Base-by-base conservation (phyloP, 23 red algal genomes). In the Gracilaria domingensis region DNA sequence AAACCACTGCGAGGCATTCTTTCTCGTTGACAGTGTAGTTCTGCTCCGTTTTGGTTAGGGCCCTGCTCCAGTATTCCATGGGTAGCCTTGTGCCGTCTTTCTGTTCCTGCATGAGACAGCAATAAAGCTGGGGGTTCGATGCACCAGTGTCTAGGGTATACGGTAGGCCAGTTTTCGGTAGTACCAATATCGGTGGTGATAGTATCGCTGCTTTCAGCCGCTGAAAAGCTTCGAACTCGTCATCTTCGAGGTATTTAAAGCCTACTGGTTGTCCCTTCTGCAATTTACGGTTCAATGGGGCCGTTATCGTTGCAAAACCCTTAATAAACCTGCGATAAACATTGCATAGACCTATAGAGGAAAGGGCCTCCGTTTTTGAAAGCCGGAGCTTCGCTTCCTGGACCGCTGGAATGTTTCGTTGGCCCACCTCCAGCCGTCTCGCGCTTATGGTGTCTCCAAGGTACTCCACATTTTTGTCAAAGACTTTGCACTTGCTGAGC, bases 311-410 rank as follows among this genome's bases (percentile, higher is more conserved):
- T 13, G 51, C 71, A 29, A 80, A 39, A 2, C 76, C 29, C 44
- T 76, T 76, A 7, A 89, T 61, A 23, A 89, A 89, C 6, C 85
- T 20, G 8, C 85, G 85, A 23, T 90, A 90, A 4, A 90, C 28
- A 26, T 75, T 77, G 61, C 66, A 75, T 0, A 90, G 5, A 38
- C 72, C 71, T 39, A 80, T 67, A 61, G 80, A 90, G 39, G 14
- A 56, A 0, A 71, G 47, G 21, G 80, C 20, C 9, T 81, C 38
- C 17, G 34, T 90, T 20, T 60, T 29, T 24, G 72, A 80, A 11
- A 8, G 49, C 3, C 47, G 87, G 14, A 65, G 0, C 44, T 91
- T 79, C 8, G 62, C 51, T 66, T 65, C 26, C 0, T 26, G 54
- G 0, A 81, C 58, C 23, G 70, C 37, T 32, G 14, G 47, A 12